These are phyloP conservation scores for Neospora caninum DNA, from an alignment of 169 alveolate genomes.

Conservation along the genomic window DNA sequence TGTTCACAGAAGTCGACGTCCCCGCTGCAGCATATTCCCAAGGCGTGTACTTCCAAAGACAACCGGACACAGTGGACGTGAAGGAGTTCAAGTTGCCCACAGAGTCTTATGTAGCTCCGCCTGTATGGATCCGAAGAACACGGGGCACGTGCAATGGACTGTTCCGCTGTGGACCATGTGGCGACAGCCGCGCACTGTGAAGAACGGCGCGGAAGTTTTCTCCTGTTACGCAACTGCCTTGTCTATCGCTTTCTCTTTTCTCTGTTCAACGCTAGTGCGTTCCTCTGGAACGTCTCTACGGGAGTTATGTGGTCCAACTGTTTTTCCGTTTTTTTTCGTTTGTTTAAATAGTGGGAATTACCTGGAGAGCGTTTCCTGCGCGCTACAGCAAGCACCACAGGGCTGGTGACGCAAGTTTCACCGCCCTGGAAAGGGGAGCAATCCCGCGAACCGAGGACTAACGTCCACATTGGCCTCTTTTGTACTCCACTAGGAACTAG, in stretches of 20 bases:
- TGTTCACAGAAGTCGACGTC: conserved; percentile 31
- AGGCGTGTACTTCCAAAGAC: conserved; percentile 30
- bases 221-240: background rate
- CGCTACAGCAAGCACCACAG: too few species aligned
- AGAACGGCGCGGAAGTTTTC: background rate
- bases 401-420: too few species aligned
- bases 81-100: conserved; percentile 33
- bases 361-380: too few species aligned
- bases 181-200: background rate
- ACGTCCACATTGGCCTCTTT: too few species aligned
- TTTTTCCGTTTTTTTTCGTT: background rate
- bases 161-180: background rate
- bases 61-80: background rate
- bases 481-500: too few species aligned
- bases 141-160: background rate
- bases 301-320: background rate
- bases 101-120: conserved; percentile 30
- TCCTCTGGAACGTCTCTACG: background rate
- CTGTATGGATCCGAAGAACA: conserved; percentile 39
- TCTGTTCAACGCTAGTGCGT: background rate
- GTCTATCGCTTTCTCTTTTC: background rate
- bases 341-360: too few species aligned
- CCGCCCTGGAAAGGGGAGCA: too few species aligned
- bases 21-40: conserved; percentile 32
- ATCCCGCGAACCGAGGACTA: too few species aligned